These are phyloP conservation scores for Alternaria ethzedia DNA, from an alignment of 2,329 filamentous ascomycete genomes.

Conservation along the genomic window DNA sequence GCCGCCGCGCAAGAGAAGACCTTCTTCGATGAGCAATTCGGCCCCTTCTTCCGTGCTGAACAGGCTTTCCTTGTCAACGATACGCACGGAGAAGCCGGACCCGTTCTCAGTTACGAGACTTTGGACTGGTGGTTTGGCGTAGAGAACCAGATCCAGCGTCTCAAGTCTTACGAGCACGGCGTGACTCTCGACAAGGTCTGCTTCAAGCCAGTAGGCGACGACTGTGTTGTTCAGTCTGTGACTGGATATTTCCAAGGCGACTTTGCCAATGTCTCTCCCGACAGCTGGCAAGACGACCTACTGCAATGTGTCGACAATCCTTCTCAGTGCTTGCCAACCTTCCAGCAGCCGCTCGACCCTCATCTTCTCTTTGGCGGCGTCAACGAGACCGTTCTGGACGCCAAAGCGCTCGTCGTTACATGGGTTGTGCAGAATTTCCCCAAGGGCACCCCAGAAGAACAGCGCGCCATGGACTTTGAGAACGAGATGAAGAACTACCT, in stretches of 20 bases:
- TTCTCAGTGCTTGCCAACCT: conserved; percentile 81
- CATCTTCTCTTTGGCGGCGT: conserved; percentile 87
- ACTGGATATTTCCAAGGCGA: conserved; percentile 83
- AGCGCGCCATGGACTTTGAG: conserved; percentile 88
- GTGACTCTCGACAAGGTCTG: conserved; percentile 83
- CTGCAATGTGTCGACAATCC: conserved; percentile 78
- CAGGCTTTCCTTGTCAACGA: conserved; percentile 95
- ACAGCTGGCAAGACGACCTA: conserved; percentile 75
- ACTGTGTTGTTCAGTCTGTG: conserved; percentile 92
- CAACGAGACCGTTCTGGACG: conserved; percentile 69
- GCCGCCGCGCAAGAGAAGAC: conserved; percentile 89
- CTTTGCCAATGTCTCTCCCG: conserved; percentile 65
- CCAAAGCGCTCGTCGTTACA: conserved; percentile 82
- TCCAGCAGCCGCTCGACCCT: conserved; percentile 85
- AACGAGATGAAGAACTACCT: conserved; percentile 75
- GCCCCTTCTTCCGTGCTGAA: conserved; percentile 92
- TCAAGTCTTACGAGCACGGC: conserved; percentile 73
- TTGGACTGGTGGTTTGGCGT: conserved; percentile 93
- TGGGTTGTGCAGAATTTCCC: conserved; percentile 92
- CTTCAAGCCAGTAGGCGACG: conserved; percentile 88
- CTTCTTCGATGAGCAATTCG: conserved; percentile 93
- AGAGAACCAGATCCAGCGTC: conserved; percentile 74
- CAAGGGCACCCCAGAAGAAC: conserved; percentile 73
- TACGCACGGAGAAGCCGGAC: conserved; percentile 68
- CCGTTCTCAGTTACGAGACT: conserved; percentile 87